phyloP scores from a whole-genome alignment of 192 early-diverging fungal species.

The Lunasporangiospora selenospora region DNA sequence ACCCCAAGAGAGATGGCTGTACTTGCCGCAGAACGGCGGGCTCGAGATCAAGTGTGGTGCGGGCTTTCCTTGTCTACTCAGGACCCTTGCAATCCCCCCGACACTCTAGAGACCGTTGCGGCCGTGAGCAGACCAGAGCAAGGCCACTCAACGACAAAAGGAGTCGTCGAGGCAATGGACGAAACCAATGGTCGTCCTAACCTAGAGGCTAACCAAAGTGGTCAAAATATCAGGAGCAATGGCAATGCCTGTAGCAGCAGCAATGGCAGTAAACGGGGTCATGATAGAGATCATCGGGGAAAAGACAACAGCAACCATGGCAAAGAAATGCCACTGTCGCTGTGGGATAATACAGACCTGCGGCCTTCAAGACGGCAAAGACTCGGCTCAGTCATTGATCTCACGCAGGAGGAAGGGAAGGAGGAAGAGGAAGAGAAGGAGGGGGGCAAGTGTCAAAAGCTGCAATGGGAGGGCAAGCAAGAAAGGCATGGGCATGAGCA shows the following conservation, averaged over 20 bases:
- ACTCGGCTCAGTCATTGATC: background rate
- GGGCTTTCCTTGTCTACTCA: no score
- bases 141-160: no score
- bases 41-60: constrained; percentile 72
- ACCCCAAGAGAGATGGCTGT: constrained; percentile 68
- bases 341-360: no score
- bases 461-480: background rate
- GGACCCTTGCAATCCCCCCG: no score
- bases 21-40: constrained; percentile 70
- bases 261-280: background rate
- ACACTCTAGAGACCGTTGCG: background rate
- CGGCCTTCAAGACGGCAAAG: no score
- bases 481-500: background rate
- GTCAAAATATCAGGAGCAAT: background rate
- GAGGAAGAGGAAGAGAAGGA: background rate
- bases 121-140: constrained; percentile 15
- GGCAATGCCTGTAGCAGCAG: background rate
- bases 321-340: no score
- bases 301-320: no score
- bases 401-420: background rate
- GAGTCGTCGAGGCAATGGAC: no score
- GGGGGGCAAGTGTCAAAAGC: background rate
- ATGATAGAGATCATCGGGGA: no score
- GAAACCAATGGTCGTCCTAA: no score
- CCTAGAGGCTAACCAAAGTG: background rate